A percentile compares a stretch with the other conserved stretches of the same genome.
Conservation (phyloP, 805 yeast genomes). For the Grigorovia yakushimaensis region DNA sequence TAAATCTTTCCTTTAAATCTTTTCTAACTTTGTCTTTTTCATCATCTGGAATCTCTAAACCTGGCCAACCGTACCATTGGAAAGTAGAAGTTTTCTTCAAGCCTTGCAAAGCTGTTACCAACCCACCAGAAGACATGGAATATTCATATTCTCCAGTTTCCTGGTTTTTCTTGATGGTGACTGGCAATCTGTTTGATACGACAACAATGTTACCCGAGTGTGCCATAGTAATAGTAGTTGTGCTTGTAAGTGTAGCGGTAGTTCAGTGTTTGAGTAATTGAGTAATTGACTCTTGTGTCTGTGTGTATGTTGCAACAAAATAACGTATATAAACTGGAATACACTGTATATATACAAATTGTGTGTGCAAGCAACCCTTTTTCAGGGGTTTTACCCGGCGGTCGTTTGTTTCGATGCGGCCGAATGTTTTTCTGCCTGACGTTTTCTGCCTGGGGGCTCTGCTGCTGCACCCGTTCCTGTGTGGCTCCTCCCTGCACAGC, state of each 20-base stretch:
- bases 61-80: constrained; percentile 99
- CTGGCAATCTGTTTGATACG: constrained; percentile 91
- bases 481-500: neutral
- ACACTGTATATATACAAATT: neutral
- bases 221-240: neutral
- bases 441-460: neutral
- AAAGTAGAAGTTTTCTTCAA: constrained; percentile 71
- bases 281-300: too few relatives aligned
- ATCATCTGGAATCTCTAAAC: constrained; percentile 69
- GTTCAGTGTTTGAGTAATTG: too few relatives aligned
- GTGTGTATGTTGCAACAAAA: too few relatives aligned
- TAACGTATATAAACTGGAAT: too few relatives aligned
- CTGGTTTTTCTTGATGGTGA: constrained; percentile 62
- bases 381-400: neutral
- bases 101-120: constrained; percentile 92
- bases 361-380: neutral
- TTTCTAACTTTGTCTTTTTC: constrained; percentile 60
- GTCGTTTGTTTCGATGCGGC: neutral
- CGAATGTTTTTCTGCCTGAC: neutral
- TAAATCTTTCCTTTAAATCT: constrained; percentile 68
- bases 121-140: constrained; percentile 93
- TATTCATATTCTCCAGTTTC: constrained; percentile 61
- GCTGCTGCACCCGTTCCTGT: neutral
- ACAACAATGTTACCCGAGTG: constrained; percentile 68
- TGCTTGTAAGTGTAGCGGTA: too few relatives aligned